Base-by-base conservation (phyloP, 306 rosid species). In the Ormosia semicastrata region DNA sequence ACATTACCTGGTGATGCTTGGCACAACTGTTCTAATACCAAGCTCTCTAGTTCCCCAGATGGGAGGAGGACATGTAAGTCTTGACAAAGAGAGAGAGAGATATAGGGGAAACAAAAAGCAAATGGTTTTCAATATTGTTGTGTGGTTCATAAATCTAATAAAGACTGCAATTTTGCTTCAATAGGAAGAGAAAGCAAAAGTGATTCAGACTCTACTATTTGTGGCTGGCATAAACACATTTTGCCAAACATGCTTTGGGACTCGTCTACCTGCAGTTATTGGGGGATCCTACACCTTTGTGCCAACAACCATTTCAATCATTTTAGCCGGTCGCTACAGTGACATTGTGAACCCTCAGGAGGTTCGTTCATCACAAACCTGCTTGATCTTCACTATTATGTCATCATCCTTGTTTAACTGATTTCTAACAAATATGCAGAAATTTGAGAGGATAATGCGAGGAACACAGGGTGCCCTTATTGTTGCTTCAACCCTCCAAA, bases 21-120 rank as follows among this genome's bases (percentile, higher is more conserved):
- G 98, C 49, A 95, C 99, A 66, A 89, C 98, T 17, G 99, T 95
- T 85, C 81, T 95, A 39, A 95, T 95, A 84, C 99, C 99, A 5
- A 74, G 89, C 69, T 80, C 81, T 90, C 90, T 95, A 2, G 94
- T 91, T 75, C 89, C 96, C 44, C 98, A 90, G 54, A 95, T 95
- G 98, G 99, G 97, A 85, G 99, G 98, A 75, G 98, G 99, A 84
- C 86, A 93, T 58, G 99, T 95, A 89, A 92, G 97, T 60, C 41
- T 63, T 74, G 66, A 43, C n/a, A 49, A 53, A 34, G 14, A 68
- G 30, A 7, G 4, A 34, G 41, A 33, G 30, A 15, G 8, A 33
- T 24, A 24, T 24, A 24, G 24, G 24, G 24, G 24, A 1, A 1
- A 49, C 41, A 43, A 52, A 13, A 8, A 43, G 46, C 9, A 63